Base-by-base conservation (phyloP, 768 basidiomycete genomes). In the Postia placenta region DNA sequence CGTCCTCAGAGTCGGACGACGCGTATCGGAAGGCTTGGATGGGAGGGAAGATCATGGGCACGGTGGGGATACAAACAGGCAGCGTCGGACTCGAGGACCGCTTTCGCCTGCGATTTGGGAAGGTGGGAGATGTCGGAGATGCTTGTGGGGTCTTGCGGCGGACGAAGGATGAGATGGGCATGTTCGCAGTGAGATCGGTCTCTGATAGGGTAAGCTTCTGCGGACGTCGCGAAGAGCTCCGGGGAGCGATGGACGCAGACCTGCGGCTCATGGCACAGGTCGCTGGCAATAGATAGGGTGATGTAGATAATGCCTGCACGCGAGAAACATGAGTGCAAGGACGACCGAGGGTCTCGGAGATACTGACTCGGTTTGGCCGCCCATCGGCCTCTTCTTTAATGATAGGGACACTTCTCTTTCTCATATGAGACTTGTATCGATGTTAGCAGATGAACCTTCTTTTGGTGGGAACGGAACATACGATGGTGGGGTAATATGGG, bases 121-220 rank as follows among this genome's bases (percentile, higher is more conserved):
- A 87, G 11, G 77, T 76, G 11, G 84, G 78, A 1, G 81, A 79
- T 14, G 79, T 81, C 0, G 87, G 86, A 11, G 87, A 87, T 33
- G 78, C 74, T 50, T 81, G 80, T 24, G 87, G 87, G 1, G 86
- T 87, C 67, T 81, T 86, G 53, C 87, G 81, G 54, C 88, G 85
- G 37, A 86, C 82, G 51, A 85, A 90, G 33, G 78, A 75, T 23
- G 88, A 91, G 47, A 91, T 90, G 47, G 88, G 88, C 12, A 83
- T 87, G 59, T 58, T 63, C 5, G 61, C 65, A 23, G 61, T 57
- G 26, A 52, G 54, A 42, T 66, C 64, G 38, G 55, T 42, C 19
- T 66, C 64, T 12, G 50, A 50, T 17, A 63, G 55, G 4, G 48
- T 54, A 47, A 58, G 59, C 47, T 66, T 61, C 48, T 55, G 54